phyloP scores from a whole-genome alignment of 2,329 filamentous ascomycete genomes.

The Cryphonectria radicalis region DNA sequence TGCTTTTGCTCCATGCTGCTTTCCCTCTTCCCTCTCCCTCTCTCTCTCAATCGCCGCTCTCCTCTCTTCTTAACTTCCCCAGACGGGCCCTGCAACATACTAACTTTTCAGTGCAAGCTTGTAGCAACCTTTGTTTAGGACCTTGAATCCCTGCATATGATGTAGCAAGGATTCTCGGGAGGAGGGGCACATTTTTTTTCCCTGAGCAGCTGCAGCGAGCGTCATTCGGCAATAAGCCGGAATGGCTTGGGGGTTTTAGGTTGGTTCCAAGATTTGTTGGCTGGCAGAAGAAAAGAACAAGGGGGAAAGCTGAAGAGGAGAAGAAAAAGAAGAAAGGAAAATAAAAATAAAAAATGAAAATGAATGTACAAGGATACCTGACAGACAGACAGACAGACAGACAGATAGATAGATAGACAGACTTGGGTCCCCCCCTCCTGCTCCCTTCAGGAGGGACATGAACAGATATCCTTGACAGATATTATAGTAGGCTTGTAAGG shows the following conservation, averaged over 20 bases:
- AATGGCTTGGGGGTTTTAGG: neutral
- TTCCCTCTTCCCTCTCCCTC: neutral
- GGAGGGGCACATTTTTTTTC: neutral
- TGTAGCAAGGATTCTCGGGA: neutral
- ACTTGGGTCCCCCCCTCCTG: no score
- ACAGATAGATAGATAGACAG: no score
- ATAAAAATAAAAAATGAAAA: no score
- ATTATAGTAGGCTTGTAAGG: no score
- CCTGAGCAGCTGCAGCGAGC: neutral
- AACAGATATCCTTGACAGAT: no score
- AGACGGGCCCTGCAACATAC: neutral
- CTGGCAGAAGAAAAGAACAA: neutral
- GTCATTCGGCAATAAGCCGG: neutral
- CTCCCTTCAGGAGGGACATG: no score
- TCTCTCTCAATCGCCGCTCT: neutral
- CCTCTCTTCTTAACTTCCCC: neutral
- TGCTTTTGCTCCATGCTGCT: neutral
- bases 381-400: no score
- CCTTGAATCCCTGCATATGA: constrained; percentile 1
- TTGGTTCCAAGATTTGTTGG: neutral
- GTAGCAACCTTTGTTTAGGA: neutral
- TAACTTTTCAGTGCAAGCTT: neutral
- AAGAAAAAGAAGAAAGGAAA: no score
- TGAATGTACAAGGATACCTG: no score
- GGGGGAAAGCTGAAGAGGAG: no score